phyloP scores from a whole-genome alignment of 306 rosid genomes.

The Sindora glabra region DNA sequence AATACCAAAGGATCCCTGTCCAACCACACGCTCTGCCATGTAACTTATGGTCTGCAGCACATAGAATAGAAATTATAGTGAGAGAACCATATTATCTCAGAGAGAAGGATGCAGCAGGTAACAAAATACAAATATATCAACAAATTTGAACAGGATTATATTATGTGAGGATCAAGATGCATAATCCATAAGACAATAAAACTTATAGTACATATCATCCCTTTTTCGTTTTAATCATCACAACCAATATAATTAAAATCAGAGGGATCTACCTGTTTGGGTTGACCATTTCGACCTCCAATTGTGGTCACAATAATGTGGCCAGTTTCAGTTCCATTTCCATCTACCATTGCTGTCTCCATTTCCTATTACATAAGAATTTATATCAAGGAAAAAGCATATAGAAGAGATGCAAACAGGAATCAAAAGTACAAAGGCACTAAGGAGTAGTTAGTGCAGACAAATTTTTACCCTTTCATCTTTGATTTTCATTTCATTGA shows the following conservation, averaged over 20 bases:
- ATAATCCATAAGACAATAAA: background rate
- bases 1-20: conserved; percentile 67
- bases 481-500: conserved; percentile 60
- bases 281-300: conserved; percentile 65
- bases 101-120: background rate
- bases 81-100: background rate
- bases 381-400: background rate
- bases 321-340: conserved; percentile 70
- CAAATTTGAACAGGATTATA: background rate
- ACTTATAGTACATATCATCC: background rate
- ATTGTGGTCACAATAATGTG: conserved; percentile 64
- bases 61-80: background rate
- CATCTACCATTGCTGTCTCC: conserved; percentile 54
- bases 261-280: conserved; percentile 42
- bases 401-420: background rate
- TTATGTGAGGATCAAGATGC: background rate
- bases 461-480: conserved; percentile 44
- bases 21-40: conserved; percentile 74
- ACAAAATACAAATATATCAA: background rate
- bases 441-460: background rate
- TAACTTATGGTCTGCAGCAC: conserved; percentile 56
- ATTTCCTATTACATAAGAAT: conserved; percentile 27
- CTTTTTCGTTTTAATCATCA: background rate
- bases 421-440: background rate
- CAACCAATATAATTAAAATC: background rate